Percentiles rank a stretch among this genome's conserved stretches.
Conservation (phyloP, 2,329 filamentous ascomycete species). For the Hypoxylon rubiginosum region DNA sequence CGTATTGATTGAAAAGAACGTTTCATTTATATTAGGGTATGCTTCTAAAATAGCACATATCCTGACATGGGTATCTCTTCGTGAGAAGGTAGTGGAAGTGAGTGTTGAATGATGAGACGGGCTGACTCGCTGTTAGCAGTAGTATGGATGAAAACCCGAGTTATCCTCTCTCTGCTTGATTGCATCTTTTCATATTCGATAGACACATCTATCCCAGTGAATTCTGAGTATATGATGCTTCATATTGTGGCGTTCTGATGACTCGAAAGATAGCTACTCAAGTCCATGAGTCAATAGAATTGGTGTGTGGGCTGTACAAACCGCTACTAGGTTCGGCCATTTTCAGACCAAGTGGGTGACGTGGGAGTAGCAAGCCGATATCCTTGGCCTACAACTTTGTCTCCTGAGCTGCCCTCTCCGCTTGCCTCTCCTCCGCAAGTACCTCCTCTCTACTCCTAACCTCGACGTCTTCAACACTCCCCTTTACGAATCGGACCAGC, state of each 20-base stretch:
- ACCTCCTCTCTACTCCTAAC: conserved; percentile 65
- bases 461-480: conserved; percentile 66
- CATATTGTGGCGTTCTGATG: neutral
- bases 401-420: conserved; percentile 34
- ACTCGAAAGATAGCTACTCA: neutral
- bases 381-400: conserved; percentile 26
- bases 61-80: neutral
- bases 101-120: neutral
- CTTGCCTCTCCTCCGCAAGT: conserved; percentile 59
- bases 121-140: neutral
- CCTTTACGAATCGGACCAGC: conserved; percentile 66
- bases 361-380: neutral
- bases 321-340: too few relatives aligned
- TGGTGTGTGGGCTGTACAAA: neutral
- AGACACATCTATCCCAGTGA: neutral
- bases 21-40: neutral
- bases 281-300: neutral
- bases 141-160: neutral
- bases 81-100: neutral
- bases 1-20: too few relatives aligned
- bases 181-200: neutral
- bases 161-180: neutral
- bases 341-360: neutral
- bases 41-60: neutral
- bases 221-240: neutral